Conservation (phyloP, 148 eudicot genomes). For the Chenopodium suecicum region DNA sequence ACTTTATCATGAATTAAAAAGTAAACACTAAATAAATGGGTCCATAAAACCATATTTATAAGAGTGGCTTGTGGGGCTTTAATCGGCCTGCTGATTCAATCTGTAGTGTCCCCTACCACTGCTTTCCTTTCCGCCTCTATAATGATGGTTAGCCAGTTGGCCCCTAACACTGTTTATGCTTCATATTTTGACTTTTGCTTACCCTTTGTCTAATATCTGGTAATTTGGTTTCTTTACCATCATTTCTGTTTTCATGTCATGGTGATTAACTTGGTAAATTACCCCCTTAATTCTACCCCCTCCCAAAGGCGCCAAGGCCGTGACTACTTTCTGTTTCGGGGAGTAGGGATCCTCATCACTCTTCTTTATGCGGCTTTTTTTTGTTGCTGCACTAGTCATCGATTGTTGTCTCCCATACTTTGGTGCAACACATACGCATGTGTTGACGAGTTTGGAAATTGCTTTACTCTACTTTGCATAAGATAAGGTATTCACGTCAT, state of each 20-base stretch:
- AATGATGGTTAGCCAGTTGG: slow-evolving; percentile 21
- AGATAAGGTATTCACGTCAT: slow-evolving; percentile 21
- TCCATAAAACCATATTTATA: slow-evolving; percentile 12
- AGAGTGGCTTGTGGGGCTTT: slow-evolving; percentile 35
- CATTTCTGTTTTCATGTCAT: slow-evolving; percentile 3
- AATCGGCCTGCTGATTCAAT: slow-evolving; percentile 13
- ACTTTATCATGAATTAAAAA: slow-evolving; percentile 18
- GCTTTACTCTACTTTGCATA: slow-evolving; percentile 2
- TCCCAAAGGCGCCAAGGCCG: background rate
- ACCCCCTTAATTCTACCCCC: background rate
- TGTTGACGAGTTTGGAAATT: background rate
- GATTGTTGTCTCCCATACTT: background rate
- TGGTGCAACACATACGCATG: background rate
- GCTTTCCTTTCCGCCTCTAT: slow-evolving; percentile 33
- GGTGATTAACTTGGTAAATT: background rate
- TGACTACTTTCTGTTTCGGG: background rate
- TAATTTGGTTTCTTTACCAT: slow-evolving; percentile 6
- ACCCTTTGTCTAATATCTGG: slow-evolving; percentile 14
- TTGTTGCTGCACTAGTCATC: background rate
- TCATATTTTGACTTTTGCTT: slow-evolving; percentile 28
- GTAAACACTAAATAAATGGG: slow-evolving; percentile 16
- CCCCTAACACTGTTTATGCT: background rate
- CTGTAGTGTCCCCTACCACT: slow-evolving; percentile 24
- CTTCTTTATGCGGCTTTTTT: background rate
- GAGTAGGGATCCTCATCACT: background rate